Base-by-base conservation (phyloP, 257 asterid species). In the Cinchona pubescens region DNA sequence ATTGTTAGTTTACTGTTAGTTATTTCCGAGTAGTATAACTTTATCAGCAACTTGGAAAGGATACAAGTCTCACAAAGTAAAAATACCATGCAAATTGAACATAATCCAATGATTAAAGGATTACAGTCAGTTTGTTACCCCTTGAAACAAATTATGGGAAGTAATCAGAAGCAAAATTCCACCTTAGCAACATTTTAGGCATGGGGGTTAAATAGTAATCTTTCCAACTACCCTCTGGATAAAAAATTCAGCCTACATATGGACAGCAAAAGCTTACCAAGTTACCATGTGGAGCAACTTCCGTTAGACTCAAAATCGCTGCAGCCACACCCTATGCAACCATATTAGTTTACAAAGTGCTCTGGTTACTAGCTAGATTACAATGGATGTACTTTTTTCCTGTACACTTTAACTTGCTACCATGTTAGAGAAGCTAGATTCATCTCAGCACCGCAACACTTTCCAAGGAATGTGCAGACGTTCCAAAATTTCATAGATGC, bases 401-500 rank as follows among this genome's bases (percentile, higher is more conserved):
- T 61, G 51, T 64, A 72, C 49, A 72, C n/a, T 48, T 3, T 38
- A 46, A 18, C 9, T 14, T 12, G n/a, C 59, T 69, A 29, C 18
- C 35, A 34, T 37, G 76, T 42, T 37, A 48, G 32, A 18, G 37
- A 15, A 64, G 29, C 45, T 32, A 42, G 25, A 7, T 63, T 84
- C 69, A 88, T 81, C 92, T 84, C 23, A 78, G 79, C 86, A 79
- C 63, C 55, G 83, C 68, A 64, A 86, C 83, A n/a, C 82, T 73
- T 72, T 83, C 97, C 0, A 82, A 74, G 56, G 84, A 77, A 75
- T 82, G 65, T 60, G 81, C 82, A 42, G 86, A 79, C 0, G 97
- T 86, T 61, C 99, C 98, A 10, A 94, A 94, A 78, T 94, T 90
- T 27, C 95, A n/a, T n/a, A n/a, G 82, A 76, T 94, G 99, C 61